A percentile compares a stretch with the other conserved stretches of the same genome.
Conservation (phyloP, 2,329 filamentous ascomycete genomes). For the Ophiostoma ulmi region DNA sequence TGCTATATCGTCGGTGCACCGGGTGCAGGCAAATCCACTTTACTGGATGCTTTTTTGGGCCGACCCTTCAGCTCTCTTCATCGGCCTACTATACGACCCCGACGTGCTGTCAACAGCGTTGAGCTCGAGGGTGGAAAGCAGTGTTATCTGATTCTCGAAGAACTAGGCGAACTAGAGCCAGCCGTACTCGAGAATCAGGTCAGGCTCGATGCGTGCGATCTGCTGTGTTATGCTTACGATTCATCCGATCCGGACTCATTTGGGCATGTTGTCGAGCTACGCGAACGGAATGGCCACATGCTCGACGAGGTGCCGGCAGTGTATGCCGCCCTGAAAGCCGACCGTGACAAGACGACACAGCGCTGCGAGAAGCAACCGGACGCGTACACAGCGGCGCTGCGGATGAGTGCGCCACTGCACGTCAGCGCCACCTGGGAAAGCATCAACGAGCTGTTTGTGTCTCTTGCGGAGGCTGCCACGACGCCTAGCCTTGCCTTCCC, state of each 20-base stretch:
- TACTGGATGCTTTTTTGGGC: slow-evolving; percentile 87
- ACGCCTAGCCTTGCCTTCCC: slow-evolving; percentile 85
- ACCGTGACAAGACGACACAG: slow-evolving; percentile 95
- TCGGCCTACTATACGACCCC: slow-evolving; percentile 89
- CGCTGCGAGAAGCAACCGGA: slow-evolving; percentile 86
- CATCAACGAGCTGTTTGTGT: slow-evolving; percentile 90
- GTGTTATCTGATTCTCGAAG: slow-evolving; percentile 91
- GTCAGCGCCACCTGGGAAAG: slow-evolving; percentile 93
- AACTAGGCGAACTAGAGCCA: slow-evolving; percentile 90
- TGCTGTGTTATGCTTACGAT: slow-evolving; percentile 94
- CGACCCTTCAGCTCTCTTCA: slow-evolving; percentile 79
- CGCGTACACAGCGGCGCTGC: slow-evolving; percentile 76
- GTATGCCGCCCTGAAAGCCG: slow-evolving; percentile 90
- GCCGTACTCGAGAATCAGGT: slow-evolving; percentile 88
- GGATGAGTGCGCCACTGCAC: slow-evolving; percentile 87
- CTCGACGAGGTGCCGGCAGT: slow-evolving; percentile 86
- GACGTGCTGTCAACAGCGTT: slow-evolving; percentile 90
- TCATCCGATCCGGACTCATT: slow-evolving; percentile 96
- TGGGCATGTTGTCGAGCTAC: slow-evolving; percentile 77
- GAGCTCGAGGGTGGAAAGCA: slow-evolving; percentile 94
- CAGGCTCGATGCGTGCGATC: slow-evolving; percentile 86
- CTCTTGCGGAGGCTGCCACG: slow-evolving; percentile 83
- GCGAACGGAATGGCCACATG: slow-evolving; percentile 54
- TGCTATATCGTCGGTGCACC: slow-evolving; percentile 87
- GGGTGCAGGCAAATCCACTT: slow-evolving; percentile 81